Evolutionary conservation across 1,284 basidiomycete species (phyloP).

Genomic region (Ustilago vetiveriae): DNA sequence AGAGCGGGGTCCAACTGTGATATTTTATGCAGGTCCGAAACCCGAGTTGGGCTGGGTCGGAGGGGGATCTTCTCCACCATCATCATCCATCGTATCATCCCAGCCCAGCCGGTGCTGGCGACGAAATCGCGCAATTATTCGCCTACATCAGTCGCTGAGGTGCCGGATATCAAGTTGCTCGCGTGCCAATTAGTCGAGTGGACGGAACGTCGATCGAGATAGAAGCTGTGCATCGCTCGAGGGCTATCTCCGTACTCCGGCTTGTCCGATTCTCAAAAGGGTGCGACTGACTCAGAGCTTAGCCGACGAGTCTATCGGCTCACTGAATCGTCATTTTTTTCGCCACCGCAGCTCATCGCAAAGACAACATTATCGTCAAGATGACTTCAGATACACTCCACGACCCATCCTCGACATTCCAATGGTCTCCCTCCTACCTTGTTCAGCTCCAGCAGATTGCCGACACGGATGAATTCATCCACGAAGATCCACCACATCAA

Average conservation of each 20-base stretch:
- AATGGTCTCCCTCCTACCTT: slow-evolving; percentile 7
- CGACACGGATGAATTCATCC: slow-evolving; percentile 30
- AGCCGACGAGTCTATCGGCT: too few relatives aligned
- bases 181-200: too few relatives aligned
- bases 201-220: too few relatives aligned
- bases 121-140: not conserved
- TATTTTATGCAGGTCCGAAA: slow-evolving; percentile 17
- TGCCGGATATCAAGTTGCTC: too few relatives aligned
- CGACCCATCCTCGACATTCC: slow-evolving; percentile 5
- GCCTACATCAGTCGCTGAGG: too few relatives aligned
- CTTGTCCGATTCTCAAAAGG: not conserved
- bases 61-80: not conserved
- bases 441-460: slow-evolving; percentile 34
- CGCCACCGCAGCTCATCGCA: not conserved
- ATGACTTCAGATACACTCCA: slow-evolving; percentile 23
- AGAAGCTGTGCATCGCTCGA: too few relatives aligned
- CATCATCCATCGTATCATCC: not conserved
- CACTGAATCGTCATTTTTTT: not conserved
- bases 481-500: slow-evolving; percentile 11
- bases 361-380: not conserved
- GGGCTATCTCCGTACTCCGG: too few relatives aligned
- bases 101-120: too few relatives aligned
- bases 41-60: slow-evolving; percentile 6
- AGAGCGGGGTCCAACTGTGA: slow-evolving; percentile 6
- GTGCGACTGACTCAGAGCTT: too few relatives aligned